These are phyloP conservation scores for Phyllostachys edulis DNA, from an alignment of 176 grass and related monocot species.

Conservation along the genomic window DNA sequence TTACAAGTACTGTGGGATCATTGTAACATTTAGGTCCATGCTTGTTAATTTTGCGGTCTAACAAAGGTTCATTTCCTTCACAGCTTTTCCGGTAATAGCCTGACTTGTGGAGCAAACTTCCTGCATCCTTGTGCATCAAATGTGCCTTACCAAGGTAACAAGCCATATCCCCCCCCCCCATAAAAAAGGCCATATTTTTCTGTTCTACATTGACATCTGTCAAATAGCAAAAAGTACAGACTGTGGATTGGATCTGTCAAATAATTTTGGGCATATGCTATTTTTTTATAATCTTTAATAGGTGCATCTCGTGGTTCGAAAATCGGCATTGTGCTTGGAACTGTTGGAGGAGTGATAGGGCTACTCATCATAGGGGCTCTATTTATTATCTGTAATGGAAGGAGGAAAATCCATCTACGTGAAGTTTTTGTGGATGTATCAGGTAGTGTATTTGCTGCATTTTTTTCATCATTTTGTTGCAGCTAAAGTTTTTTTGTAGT, in stretches of 20 bases:
- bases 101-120: conserved; percentile 78
- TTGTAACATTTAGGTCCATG: conserved; percentile 13
- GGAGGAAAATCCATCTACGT: conserved; percentile 52
- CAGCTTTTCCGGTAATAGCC: conserved; percentile 93
- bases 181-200: not conserved
- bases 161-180: not conserved
- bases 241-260: not conserved
- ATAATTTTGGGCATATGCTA: not conserved
- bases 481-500: not conserved
- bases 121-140: conserved; percentile 68
- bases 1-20: conserved; percentile 76
- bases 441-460: conserved; percentile 43
- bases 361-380: conserved; percentile 59
- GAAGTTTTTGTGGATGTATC: conserved; percentile 97
- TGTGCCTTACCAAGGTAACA: conserved; percentile 64
- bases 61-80: conserved; percentile 43
- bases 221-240: not conserved
- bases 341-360: conserved; percentile 62
- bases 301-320: conserved; percentile 64
- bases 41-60: conserved; percentile 21
- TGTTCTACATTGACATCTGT: conserved; percentile 23
- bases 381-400: conserved; percentile 72
- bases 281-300: conserved; percentile 42
- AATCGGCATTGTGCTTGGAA: conserved; percentile 73
- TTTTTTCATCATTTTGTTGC: not conserved